Evolutionary conservation across 2,329 filamentous ascomycete genomes (phyloP), one percentile per base, ranked within the genome.

Genomic region (Biscogniauxia marginata): DNA sequence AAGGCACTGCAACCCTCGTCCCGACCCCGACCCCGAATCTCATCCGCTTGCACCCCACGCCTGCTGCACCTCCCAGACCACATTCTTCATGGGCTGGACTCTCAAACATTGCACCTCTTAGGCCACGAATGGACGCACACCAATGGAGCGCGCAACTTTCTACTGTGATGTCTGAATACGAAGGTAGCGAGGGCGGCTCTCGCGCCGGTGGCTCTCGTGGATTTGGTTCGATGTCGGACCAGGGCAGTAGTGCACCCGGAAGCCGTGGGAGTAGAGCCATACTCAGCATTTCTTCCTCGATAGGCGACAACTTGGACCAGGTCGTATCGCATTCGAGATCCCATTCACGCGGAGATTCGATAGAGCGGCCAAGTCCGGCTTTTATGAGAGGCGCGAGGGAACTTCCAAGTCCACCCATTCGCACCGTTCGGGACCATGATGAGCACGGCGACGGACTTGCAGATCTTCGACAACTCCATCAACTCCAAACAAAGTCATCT

Each of bases 131-230:
- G 77, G 70, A 79, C 56, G 76, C 79, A 54, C 83, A 85, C 65
- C 82, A 82, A 77, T 86, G 84, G 83, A 85, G 83, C 70, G 81
- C 82, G 46, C 83, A 85, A 70, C 75, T 87, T 45, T 87, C 85
- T 43, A 85, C 84, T 46, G 84, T 87, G 58, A 75, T 81, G 70
- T 87, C 84, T 30, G 84, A 85, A 67, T 83, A 81, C 66, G 84
- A 87, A 60, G 76, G 71, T 34, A 84, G 79, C 65, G 74, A 79
- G 25, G 75, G 75, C 43, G 75, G 72, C 16, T 83, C 82, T 20
- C 77, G 78, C 11, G 75, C 79, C 8, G 74, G 30, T 4, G 7
- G 30, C 30, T 77, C 51, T 82, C 79, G 4, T 67, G 74, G n/a
- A 5, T 63, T 73, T 13, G 63, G 57, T 7, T 79, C 77, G 21